Evolutionary conservation across 345 rosid species (phyloP).

Genomic region (Eucalyptus dawsonii): DNA sequence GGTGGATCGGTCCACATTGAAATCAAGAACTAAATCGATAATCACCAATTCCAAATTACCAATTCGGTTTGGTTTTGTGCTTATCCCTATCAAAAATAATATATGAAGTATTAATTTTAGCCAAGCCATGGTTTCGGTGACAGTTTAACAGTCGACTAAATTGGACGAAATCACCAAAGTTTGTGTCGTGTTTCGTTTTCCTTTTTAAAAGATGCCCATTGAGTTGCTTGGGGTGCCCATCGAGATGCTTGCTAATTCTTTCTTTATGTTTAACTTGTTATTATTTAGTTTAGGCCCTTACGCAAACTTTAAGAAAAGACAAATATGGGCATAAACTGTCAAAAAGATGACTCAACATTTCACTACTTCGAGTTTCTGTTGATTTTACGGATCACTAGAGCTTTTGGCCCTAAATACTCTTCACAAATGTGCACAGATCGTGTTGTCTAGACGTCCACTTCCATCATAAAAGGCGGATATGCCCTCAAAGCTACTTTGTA

Average conservation of each 20-base stretch:
- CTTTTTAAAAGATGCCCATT: background rate
- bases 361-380: too few species aligned
- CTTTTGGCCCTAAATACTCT: too few species aligned
- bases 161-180: background rate
- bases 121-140: background rate
- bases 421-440: too few species aligned
- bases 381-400: too few species aligned
- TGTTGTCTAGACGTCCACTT: background rate
- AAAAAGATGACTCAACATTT: background rate
- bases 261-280: background rate
- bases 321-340: too few species aligned
- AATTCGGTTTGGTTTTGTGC: background rate
- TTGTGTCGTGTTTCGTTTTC: background rate
- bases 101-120: background rate
- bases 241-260: background rate
- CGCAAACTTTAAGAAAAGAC: background rate
- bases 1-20: too few species aligned
- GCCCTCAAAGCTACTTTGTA: background rate
- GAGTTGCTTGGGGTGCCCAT: background rate
- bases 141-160: background rate
- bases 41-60: too few species aligned
- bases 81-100: too few species aligned
- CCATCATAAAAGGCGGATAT: background rate
- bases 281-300: background rate
- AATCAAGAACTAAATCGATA: too few species aligned